A percentile compares a stretch with the other conserved stretches of the same genome.
Conservation (phyloP, 176 grass and related monocot genomes). For the sorghum (Sorghum bicolor) region Sorghum_bicolor_NCBIv3 NC_012879.2:57406501-57407000, state of each 20-base stretch:
- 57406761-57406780: slow-evolving; percentile 55
- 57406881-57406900: slow-evolving; percentile 74
- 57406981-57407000: slow-evolving; percentile 68
- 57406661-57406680: slow-evolving; percentile 70
- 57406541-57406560: slow-evolving; percentile 49
- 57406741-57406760: slow-evolving; percentile 70
- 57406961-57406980: slow-evolving; percentile 76
- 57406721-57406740: slow-evolving; percentile 83
- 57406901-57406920: slow-evolving; percentile 73
- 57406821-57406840: slow-evolving; percentile 56
- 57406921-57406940: slow-evolving; percentile 44
- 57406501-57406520: slow-evolving; percentile 64
- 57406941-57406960: slow-evolving; percentile 55
- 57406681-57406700: slow-evolving; percentile 61
- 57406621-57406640: slow-evolving; percentile 59
- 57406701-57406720: slow-evolving; percentile 52
- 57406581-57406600: slow-evolving; percentile 60
- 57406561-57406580: slow-evolving; percentile 69
- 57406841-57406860: slow-evolving; percentile 69
- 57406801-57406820: slow-evolving; percentile 49
- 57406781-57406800: slow-evolving; percentile 43
- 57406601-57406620: slow-evolving; percentile 75
- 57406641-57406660: slow-evolving; percentile 62
- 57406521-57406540: slow-evolving; percentile 55
- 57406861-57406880: slow-evolving; percentile 79